Conservation (phyloP, 352 stramenopile species). For the Thraustochytrium striatum region DNA sequence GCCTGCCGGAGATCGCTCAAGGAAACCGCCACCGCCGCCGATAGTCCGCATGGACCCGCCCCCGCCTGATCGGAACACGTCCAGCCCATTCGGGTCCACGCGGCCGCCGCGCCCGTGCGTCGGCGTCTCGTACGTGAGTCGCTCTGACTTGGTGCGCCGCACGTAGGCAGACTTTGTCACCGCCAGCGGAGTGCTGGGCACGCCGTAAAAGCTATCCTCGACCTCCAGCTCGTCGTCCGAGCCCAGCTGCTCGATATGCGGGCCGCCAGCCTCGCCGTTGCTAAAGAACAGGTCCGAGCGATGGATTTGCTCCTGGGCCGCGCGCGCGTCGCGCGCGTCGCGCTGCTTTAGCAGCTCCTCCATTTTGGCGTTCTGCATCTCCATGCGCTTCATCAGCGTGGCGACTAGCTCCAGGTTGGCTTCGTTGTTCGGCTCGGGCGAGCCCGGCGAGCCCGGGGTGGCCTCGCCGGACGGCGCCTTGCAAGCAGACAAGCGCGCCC, state of each 20-base stretch:
- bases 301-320: neutral
- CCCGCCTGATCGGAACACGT: too few relatives aligned
- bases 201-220: neutral
- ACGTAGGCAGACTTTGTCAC: neutral
- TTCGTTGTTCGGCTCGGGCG: neutral
- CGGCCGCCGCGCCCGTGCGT: too few relatives aligned
- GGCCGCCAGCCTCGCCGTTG: neutral
- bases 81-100: too few relatives aligned
- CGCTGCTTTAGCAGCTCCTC: neutral
- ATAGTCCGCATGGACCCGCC: too few relatives aligned
- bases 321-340: neutral
- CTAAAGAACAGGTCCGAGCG: neutral
- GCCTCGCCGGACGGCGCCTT: neutral
- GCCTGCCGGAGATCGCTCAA: too few relatives aligned
- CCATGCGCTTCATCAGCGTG: constrained; percentile 12
- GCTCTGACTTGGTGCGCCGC: neutral
- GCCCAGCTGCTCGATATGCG: constrained; percentile 24
- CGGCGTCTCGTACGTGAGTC: neutral
- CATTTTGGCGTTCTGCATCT: neutral
- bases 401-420: constrained; percentile 2
- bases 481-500: neutral
- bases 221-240: constrained; percentile 23
- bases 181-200: neutral
- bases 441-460: neutral
- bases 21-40: too few relatives aligned